Percentiles rank a stretch among this genome's conserved stretches.
Evolutionary conservation across 306 rosid genomes (phyloP).

Genomic region (Gastrolobium villosum): DNA sequence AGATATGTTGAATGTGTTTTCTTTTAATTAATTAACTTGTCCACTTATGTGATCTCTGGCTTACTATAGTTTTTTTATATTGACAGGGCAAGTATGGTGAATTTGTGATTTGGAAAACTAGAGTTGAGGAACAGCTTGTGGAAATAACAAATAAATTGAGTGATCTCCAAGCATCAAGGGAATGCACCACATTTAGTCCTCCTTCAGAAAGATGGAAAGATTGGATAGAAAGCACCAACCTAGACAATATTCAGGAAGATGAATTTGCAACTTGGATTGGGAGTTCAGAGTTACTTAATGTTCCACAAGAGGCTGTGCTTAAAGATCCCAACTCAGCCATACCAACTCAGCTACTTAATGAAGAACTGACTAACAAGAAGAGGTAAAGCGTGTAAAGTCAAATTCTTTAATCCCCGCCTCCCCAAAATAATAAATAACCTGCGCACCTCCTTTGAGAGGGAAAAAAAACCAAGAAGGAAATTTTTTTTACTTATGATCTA

Average conservation of each 20-base stretch:
- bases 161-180: slow-evolving; percentile 61
- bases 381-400: slow-evolving; percentile 54
- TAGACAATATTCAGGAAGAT: slow-evolving; percentile 63
- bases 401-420: neutral
- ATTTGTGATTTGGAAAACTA: slow-evolving; percentile 69
- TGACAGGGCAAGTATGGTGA: slow-evolving; percentile 75
- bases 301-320: slow-evolving; percentile 53
- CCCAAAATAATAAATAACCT: neutral
- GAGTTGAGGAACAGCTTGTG: slow-evolving; percentile 69
- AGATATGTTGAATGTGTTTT: slow-evolving; percentile 11
- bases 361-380: slow-evolving; percentile 57
- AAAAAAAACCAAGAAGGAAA: slow-evolving; percentile 1
- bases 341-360: slow-evolving; percentile 55
- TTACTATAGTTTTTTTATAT: slow-evolving; percentile 40
- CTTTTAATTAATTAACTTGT: slow-evolving; percentile 15
- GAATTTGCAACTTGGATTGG: slow-evolving; percentile 75
- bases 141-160: slow-evolving; percentile 66
- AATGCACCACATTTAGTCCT: slow-evolving; percentile 54
- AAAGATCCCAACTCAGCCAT: slow-evolving; percentile 54
- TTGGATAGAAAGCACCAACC: slow-evolving; percentile 71
- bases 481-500: neutral
- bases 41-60: slow-evolving; percentile 18
- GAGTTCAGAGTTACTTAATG: slow-evolving; percentile 59
- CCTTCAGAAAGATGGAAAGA: slow-evolving; percentile 81
- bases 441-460: neutral